Evolutionary conservation across 176 grass and related monocot genomes (phyloP).

Genomic region (Cocos nucifera): DNA sequence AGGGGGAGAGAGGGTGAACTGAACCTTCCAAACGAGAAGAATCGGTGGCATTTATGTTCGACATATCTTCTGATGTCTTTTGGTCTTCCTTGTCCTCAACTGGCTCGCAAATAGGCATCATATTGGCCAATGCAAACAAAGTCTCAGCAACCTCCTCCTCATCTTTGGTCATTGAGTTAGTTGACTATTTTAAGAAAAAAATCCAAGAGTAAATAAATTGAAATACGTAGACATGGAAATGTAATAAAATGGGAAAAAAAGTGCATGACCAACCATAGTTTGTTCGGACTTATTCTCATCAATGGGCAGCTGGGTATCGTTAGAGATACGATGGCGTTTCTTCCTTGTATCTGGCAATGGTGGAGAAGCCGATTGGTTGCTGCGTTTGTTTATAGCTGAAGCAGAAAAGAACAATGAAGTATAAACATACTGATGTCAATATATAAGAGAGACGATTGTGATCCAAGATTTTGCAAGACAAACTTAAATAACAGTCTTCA

Average conservation of each 20-base stretch:
- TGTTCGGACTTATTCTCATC: slow-evolving; percentile 13
- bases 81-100: neutral
- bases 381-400: slow-evolving; percentile 56
- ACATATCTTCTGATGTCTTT: slow-evolving; percentile 7
- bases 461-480: too few species aligned
- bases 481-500: too few species aligned
- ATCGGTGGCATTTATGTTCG: slow-evolving; percentile 21
- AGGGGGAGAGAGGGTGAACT: neutral
- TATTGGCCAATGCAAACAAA: slow-evolving; percentile 36
- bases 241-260: neutral
- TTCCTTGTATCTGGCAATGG: slow-evolving; percentile 33
- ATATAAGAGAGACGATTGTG: too few species aligned
- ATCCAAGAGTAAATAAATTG: slow-evolving; percentile 2
- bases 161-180: slow-evolving; percentile 29
- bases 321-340: slow-evolving; percentile 31
- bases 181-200: slow-evolving; percentile 24
- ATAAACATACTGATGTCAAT: neutral
- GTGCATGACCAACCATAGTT: slow-evolving; percentile 9
- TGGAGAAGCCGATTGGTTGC: slow-evolving; percentile 9
- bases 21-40: slow-evolving; percentile 36
- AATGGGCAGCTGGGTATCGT: slow-evolving; percentile 20
- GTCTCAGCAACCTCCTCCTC: slow-evolving; percentile 48
- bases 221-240: neutral
- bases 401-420: slow-evolving; percentile 2
- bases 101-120: slow-evolving; percentile 3